A percentile compares a stretch with the other conserved stretches of the same genome.
Evolutionary conservation across 257 asterid species (phyloP).

Genomic region (Anisodus tanguticus): DNA sequence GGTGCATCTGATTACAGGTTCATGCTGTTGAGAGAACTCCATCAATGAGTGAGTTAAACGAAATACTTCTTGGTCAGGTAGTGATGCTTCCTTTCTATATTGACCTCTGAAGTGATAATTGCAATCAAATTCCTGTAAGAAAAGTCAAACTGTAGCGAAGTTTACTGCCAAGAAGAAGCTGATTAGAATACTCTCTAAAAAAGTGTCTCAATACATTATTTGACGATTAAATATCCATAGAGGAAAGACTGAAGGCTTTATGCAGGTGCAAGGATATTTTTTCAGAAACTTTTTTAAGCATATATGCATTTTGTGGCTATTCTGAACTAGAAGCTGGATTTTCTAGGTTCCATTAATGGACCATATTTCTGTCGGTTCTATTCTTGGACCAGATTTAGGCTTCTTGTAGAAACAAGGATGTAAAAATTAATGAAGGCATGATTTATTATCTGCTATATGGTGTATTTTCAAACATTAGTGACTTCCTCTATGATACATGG

Average conservation of each 20-base stretch:
- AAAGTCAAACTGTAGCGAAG: conserved; percentile 6
- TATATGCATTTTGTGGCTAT: background rate
- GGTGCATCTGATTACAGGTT: conserved; percentile 60
- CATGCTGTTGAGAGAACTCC: conserved; percentile 97
- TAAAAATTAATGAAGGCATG: background rate
- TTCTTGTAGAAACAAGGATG: conserved; percentile 20
- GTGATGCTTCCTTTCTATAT: conserved; percentile 34
- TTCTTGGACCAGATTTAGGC: conserved; percentile 5
- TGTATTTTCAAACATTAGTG: background rate
- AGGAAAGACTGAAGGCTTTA: background rate
- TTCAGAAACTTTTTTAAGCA: background rate
- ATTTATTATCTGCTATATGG: conserved; percentile 1
- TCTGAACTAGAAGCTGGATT: conserved; percentile 13
- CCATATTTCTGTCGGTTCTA: conserved; percentile 3
- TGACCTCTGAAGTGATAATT: conserved; percentile 3
- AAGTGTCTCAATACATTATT: background rate
- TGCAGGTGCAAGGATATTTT: conserved; percentile 16
- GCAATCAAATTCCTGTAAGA: background rate
- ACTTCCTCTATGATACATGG: background rate
- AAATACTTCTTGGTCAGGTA: conserved; percentile 98
- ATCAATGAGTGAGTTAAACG: conserved; percentile 98
- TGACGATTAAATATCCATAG: background rate
- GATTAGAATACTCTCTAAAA: background rate
- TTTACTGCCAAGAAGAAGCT: background rate
- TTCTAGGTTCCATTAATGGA: background rate